phyloP scores from a whole-genome alignment of 352 stramenopile species.

The Halophytophthora batemanensis region DNA sequence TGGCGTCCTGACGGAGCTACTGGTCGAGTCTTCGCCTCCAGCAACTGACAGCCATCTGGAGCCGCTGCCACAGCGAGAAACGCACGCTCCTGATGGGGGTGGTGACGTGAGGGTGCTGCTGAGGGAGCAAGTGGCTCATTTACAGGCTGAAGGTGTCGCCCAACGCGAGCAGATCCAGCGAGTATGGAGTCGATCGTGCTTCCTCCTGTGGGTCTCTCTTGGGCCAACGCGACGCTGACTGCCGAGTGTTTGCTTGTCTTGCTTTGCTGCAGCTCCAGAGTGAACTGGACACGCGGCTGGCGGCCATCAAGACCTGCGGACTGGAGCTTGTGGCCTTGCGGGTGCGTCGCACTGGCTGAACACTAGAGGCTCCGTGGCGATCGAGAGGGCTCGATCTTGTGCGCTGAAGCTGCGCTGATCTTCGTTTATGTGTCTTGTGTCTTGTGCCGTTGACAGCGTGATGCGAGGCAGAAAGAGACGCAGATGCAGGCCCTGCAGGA shows the following conservation, averaged over 20 bases:
- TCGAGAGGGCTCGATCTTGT: background rate
- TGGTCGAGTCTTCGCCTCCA: constrained; percentile 14
- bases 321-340: constrained; percentile 55
- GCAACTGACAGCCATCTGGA: background rate
- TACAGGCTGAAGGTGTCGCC: constrained; percentile 44
- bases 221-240: no score
- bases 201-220: background rate
- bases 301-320: constrained; percentile 58
- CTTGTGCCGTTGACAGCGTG: constrained; percentile 26
- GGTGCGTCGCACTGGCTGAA: constrained; percentile 31
- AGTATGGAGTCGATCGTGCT: constrained; percentile 13
- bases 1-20: constrained; percentile 38
- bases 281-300: constrained; percentile 51
- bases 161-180: constrained; percentile 48
- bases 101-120: constrained; percentile 17
- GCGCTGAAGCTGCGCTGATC: background rate
- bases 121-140: constrained; percentile 38
- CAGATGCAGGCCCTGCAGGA: constrained; percentile 31
- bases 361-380: no score
- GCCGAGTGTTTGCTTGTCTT: background rate
- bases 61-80: background rate
- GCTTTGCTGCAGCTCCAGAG: constrained; percentile 41
- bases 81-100: background rate
- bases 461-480: constrained; percentile 47
- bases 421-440: background rate